A percentile compares a stretch with the other conserved stretches of the same genome.
phyloP scores from a whole-genome alignment of 495 filamentous ascomycete genomes.

The Neurospora hispaniola region DNA sequence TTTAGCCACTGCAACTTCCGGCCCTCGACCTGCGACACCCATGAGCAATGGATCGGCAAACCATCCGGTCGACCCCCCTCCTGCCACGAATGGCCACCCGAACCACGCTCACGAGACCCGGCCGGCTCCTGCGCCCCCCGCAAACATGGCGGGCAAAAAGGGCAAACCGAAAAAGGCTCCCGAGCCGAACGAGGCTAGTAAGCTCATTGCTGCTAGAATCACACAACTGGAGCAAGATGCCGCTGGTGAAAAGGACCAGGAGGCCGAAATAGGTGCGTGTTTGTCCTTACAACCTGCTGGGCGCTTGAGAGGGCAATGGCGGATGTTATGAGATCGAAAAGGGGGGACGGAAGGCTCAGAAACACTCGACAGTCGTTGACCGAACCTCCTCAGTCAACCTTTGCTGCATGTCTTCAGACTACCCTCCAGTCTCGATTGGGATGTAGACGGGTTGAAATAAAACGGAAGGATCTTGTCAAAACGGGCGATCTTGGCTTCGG shows the following conservation, averaged over 20 bases:
- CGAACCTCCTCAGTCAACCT: neutral
- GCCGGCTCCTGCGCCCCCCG: conserved; percentile 32
- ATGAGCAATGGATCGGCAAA: conserved; percentile 18
- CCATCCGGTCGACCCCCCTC: conserved; percentile 12
- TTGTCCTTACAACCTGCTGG: neutral
- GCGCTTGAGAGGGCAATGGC: neutral
- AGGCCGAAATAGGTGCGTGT: conserved; percentile 88
- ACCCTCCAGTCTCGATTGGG: neutral
- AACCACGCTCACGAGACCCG: conserved; percentile 28
- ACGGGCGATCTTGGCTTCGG: neutral
- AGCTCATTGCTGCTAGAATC: conserved; percentile 85
- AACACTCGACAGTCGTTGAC: neutral
- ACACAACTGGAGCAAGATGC: conserved; percentile 89
- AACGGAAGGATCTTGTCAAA: neutral
- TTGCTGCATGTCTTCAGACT: neutral
- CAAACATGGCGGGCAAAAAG: conserved; percentile 46
- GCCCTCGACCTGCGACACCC: conserved; percentile 18
- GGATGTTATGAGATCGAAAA: neutral
- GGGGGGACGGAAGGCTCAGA: neutral
- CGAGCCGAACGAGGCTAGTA: conserved; percentile 77
- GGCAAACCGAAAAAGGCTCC: conserved; percentile 56
- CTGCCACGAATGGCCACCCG: conserved; percentile 26
- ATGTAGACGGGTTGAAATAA: neutral
- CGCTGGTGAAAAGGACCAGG: conserved; percentile 89
- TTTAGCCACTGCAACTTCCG: conserved; percentile 17